Evolutionary conservation across 2,329 filamentous ascomycete species (phyloP).

Genomic region (Aspergillus sp.): DNA sequence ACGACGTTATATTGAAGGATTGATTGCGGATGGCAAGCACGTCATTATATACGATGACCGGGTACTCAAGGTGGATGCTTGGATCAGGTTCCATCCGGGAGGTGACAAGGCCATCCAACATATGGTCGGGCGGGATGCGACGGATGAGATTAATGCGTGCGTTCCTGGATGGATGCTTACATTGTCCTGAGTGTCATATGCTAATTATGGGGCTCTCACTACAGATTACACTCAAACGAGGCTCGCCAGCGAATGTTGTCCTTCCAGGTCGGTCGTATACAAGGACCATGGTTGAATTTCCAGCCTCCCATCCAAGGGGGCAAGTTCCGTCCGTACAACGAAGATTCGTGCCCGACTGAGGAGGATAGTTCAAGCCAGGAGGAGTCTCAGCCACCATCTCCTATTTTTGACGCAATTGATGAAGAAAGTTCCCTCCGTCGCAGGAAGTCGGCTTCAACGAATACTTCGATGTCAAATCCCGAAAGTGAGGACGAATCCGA

Average conservation of each 20-base stretch:
- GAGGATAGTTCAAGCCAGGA: constrained; percentile 43
- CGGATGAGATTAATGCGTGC: constrained; percentile 86
- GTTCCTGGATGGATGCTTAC: constrained; percentile 25
- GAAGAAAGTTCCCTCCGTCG: constrained; percentile 28
- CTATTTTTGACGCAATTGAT: constrained; percentile 50
- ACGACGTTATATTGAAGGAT: constrained; percentile 62
- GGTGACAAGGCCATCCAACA: constrained; percentile 85
- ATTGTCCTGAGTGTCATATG: constrained; percentile 1
- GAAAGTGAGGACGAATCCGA: constrained; percentile 18
- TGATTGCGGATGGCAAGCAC: constrained; percentile 73
- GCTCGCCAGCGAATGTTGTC: constrained; percentile 67
- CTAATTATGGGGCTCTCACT: constrained; percentile 12
- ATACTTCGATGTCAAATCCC: constrained; percentile 23
- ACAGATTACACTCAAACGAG: constrained; percentile 71
- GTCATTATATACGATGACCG: constrained; percentile 73
- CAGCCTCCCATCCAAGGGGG: constrained; percentile 87
- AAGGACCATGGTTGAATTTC: constrained; percentile 81
- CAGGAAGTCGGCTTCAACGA: constrained; percentile 23
- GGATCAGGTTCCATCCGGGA: constrained; percentile 83
- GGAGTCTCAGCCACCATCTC: constrained; percentile 50
- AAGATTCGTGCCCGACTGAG: constrained; percentile 36
- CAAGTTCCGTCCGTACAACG: constrained; percentile 53
- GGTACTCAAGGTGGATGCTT: constrained; percentile 81
- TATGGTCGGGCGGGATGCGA: constrained; percentile 89
- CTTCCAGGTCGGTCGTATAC: constrained; percentile 74